These are phyloP conservation scores for Bromus sterilis DNA, from an alignment of 176 grass and related monocot genomes.

Conservation along the genomic window DNA sequence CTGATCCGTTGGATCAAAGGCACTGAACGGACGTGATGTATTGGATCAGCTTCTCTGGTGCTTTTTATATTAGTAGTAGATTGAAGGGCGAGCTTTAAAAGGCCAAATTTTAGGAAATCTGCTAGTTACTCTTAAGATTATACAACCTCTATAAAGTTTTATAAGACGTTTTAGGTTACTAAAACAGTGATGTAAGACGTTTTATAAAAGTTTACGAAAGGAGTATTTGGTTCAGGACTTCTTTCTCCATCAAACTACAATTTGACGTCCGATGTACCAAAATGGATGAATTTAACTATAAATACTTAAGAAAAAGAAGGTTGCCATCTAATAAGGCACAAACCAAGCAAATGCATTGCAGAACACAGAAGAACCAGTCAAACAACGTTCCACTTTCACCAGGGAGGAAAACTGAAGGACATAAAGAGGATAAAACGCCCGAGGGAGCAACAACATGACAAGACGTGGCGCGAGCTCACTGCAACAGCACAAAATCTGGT, in stretches of 20 bases:
- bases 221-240: background rate
- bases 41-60: no score
- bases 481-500: background rate
- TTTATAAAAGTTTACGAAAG: no score
- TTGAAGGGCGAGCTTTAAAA: no score
- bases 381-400: background rate
- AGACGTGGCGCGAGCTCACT: background rate
- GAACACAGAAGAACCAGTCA: background rate
- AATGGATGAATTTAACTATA: background rate
- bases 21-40: no score
- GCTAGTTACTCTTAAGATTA: no score
- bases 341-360: background rate
- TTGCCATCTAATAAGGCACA: background rate
- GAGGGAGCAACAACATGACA: background rate
- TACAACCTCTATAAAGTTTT: no score
- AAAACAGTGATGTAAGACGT: no score
- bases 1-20: no score
- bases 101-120: no score
- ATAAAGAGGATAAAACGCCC: background rate
- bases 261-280: background rate
- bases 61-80: no score
- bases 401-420: background rate
- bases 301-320: background rate
- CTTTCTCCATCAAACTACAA: background rate
- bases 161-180: no score